Percentiles rank a stretch among this genome's conserved stretches.
Evolutionary conservation across 2,329 filamentous ascomycete genomes (phyloP).

Genomic region (Penicillium sclerotiorum): DNA sequence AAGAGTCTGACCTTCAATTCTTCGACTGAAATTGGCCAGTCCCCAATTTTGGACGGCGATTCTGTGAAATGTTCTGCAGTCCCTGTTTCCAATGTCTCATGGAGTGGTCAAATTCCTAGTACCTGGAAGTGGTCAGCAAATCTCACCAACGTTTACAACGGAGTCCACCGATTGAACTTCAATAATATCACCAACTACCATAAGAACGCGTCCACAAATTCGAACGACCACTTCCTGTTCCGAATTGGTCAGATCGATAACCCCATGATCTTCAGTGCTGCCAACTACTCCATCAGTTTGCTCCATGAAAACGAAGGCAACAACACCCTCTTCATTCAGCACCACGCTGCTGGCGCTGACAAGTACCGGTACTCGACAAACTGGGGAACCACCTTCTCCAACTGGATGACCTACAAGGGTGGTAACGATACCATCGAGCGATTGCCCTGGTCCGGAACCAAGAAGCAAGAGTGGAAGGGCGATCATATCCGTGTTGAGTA

Average conservation of each 20-base stretch:
- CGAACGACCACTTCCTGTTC: slow-evolving; percentile 63
- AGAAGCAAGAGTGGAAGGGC: slow-evolving; percentile 61
- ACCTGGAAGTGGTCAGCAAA: slow-evolving; percentile 57
- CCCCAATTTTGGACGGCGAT: slow-evolving; percentile 46
- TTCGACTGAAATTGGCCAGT: slow-evolving; percentile 51
- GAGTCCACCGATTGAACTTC: slow-evolving; percentile 61
- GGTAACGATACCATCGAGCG: slow-evolving; percentile 52
- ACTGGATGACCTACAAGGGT: slow-evolving; percentile 59
- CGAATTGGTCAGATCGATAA: slow-evolving; percentile 62
- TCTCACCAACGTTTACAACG: slow-evolving; percentile 61
- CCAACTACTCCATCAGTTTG: slow-evolving; percentile 61
- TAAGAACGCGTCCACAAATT: slow-evolving; percentile 48
- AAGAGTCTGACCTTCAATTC: slow-evolving; percentile 56
- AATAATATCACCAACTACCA: slow-evolving; percentile 53
- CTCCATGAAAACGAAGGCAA: slow-evolving; percentile 48
- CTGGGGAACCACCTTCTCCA: slow-evolving; percentile 62
- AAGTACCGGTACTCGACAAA: slow-evolving; percentile 66
- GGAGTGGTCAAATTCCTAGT: slow-evolving; percentile 57
- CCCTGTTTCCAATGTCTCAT: slow-evolving; percentile 33
- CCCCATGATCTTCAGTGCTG: slow-evolving; percentile 60
- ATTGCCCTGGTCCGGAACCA: slow-evolving; percentile 60
- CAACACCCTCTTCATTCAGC: slow-evolving; percentile 53
- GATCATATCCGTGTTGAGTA: slow-evolving; percentile 67
- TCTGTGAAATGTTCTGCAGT: slow-evolving; percentile 52
- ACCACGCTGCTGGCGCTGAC: slow-evolving; percentile 63